Conservation (phyloP, 1,139 yeast species). For the Keqinozyma sinolaborantium region DNA sequence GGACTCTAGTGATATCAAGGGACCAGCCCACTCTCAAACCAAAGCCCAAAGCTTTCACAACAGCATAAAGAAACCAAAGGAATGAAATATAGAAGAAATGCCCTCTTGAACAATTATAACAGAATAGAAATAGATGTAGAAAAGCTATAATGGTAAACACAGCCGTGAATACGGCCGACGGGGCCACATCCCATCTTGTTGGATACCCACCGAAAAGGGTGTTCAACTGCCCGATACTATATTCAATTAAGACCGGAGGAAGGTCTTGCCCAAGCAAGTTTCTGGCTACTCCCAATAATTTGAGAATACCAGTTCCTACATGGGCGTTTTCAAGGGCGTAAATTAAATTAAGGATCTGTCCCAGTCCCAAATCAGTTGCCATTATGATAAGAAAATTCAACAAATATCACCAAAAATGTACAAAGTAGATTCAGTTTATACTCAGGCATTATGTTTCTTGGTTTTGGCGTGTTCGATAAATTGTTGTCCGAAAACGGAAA, state of each 20-base stretch:
- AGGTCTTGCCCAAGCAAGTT: conserved; percentile 17
- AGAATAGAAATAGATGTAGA: conserved; percentile 48
- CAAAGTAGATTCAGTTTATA: too few relatives aligned
- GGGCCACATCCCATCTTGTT: conserved; percentile 51
- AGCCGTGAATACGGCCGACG: conserved; percentile 56
- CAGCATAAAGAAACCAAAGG: conserved; percentile 52
- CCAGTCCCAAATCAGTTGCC: too few relatives aligned
- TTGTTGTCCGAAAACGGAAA: neutral
- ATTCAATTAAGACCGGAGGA: conserved; percentile 33
- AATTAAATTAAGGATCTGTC: too few relatives aligned
- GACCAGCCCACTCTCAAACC: conserved; percentile 45
- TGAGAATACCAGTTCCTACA: conserved; percentile 11
- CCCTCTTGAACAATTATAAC: conserved; percentile 52
- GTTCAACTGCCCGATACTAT: conserved; percentile 39
- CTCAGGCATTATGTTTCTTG: too few relatives aligned
- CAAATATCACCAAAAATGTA: too few relatives aligned
- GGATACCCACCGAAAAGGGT: conserved; percentile 71
- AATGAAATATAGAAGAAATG: conserved; percentile 61
- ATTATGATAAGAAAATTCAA: too few relatives aligned
- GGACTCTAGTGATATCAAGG: conserved; percentile 11
- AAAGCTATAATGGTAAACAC: conserved; percentile 48
- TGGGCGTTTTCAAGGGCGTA: conserved; percentile 11
- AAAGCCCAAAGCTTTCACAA: conserved; percentile 57
- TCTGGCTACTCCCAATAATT: conserved; percentile 3
- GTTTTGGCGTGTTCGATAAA: too few relatives aligned